Evolutionary conservation across 176 grass and related monocot genomes (phyloP), one percentile per base, ranked within the genome.

Genomic region (Raddia distichophylla): DNA sequence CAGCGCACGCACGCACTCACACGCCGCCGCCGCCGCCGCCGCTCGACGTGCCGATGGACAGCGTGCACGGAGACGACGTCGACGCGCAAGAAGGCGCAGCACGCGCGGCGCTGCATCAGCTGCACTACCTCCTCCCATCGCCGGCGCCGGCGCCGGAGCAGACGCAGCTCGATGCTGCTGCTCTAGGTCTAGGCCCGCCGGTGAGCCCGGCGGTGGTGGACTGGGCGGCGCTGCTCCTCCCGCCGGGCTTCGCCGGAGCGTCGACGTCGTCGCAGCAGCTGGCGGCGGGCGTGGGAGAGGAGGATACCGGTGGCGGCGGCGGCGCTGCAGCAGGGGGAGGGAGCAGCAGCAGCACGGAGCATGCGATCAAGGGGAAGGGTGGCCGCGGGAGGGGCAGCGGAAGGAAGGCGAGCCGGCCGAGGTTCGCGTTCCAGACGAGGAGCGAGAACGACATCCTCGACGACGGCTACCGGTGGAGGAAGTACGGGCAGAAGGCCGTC

Each of bases 391-490:
- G 82, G 75, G 59, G 67, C 32, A 70, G 62, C 32, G 70, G 59
- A 37, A 97, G 88, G 86, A 92, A 90, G 65, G 71, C 74, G 3
- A 92, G 47, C 47, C 47, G 77, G 55, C 90, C 90, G 52, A 73
- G 92, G 80, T 92, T 94, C 46, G 94, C 92, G 55, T 97, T 97
- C 88, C 87, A 94, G 81, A 94, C 94, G 48, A 92, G 83, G 92
- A 97, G 90, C 78, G 68, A 80, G 40, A 92, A 71, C 82, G 94
- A 97, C 75, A 83, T 97, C 46, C 88, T 98, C 53, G 92, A 98
- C 77, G 95, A 98, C 46, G 95, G 95, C 45, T 98, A 94, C 74
- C 74, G 95, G 40, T 97, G 94, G 94, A 90, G 94, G 67, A 97
- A 97, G 81, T 97, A 97, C 58, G 94, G 94, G 1, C 91, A 97